Base-by-base conservation (phyloP, 805 yeast species). In the Candida peoriensis region DNA sequence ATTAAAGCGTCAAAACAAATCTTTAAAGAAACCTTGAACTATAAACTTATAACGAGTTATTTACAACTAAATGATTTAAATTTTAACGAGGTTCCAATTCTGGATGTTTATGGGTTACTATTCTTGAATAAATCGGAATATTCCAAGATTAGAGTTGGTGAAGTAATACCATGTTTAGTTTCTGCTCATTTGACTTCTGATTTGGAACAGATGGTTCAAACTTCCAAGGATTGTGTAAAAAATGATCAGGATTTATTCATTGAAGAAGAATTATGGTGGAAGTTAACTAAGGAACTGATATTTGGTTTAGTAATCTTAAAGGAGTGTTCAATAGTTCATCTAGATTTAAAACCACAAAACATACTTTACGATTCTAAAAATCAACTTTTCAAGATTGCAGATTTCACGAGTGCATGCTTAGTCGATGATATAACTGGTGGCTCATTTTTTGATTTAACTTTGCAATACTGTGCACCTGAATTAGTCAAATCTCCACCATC, bases 381-480 rank as follows among this genome's bases (percentile, higher is more conserved):
- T 10, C 40, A 51, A 5, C 34, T 36, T 6, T 65, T 69, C 41
- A 65, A 63, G 38, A 43, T 72, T n/a, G 66, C 66, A 20, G 79
- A 73, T 52, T 70, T 73, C 44, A 62, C 76, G 2, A 65, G 73
- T 5, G 60, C 68, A 13, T 44, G 41, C 22, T 33, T 38, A 17
- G 31, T 30, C 12, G 43, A 45, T 18, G 60, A 49, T 38, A 24
- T 47, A 11, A 42, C 10, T 42, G 24, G 44, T 45, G 42, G 61
- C 52, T 4, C 57, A 49, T 53, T 57, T 45, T 41, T 41, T 23
- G 52, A 47, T 16, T 8, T 46, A 4, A 55, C 76, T 1, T 52
- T 69, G 18, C 66, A 61, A 26, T 73, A 63, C 48, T 55, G 70
- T 8, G 70, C 77, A 2, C 78, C 78, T 2, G 74, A 68, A 37